A percentile compares a stretch with the other conserved stretches of the same genome.
Evolutionary conservation across 371 early-diverging fungal genomes (phyloP).

Genomic region (Phascolomyces articulosus): DNA sequence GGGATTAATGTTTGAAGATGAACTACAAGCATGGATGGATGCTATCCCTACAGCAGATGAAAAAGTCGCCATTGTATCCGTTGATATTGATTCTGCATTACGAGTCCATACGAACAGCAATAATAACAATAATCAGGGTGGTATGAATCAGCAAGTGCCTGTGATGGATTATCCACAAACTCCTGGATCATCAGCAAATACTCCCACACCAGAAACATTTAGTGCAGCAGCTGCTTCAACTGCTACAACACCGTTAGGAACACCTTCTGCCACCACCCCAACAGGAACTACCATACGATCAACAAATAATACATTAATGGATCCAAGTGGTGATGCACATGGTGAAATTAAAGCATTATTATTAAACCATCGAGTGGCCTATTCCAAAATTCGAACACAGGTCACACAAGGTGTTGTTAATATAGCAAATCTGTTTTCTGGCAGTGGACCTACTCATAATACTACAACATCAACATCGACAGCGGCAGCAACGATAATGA

Average conservation of each 20-base stretch:
- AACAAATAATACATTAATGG: not conserved
- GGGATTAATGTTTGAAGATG: conserved; percentile 47
- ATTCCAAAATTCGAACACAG: conserved; percentile 45
- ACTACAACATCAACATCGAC: not conserved
- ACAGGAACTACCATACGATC: conserved; percentile 2
- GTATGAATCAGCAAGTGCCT: conserved; percentile 13
- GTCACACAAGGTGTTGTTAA: conserved; percentile 27
- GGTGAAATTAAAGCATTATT: conserved; percentile 53
- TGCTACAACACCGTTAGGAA: not conserved
- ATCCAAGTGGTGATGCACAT: conserved; percentile 2
- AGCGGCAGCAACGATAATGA: conserved; percentile 15
- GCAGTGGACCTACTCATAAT: too few relatives aligned
- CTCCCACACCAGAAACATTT: conserved; percentile 29
- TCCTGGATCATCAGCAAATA: conserved; percentile 27
- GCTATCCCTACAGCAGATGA: conserved; percentile 27
- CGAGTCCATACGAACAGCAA: conserved; percentile 24
- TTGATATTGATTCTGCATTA: conserved; percentile 55
- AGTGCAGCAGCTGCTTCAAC: conserved; percentile 22
- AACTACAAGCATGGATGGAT: conserved; percentile 32
- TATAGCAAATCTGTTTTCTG: too few relatives aligned
- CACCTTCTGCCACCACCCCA: not conserved
- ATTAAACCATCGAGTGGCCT: conserved; percentile 61
- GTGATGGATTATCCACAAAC: conserved; percentile 25
- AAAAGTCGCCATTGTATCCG: conserved; percentile 47
- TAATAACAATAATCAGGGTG: not conserved